These are phyloP conservation scores for Ceratobasidium sp. DNA, from an alignment of 1,284 basidiomycete species.

Conservation along the genomic window DNA sequence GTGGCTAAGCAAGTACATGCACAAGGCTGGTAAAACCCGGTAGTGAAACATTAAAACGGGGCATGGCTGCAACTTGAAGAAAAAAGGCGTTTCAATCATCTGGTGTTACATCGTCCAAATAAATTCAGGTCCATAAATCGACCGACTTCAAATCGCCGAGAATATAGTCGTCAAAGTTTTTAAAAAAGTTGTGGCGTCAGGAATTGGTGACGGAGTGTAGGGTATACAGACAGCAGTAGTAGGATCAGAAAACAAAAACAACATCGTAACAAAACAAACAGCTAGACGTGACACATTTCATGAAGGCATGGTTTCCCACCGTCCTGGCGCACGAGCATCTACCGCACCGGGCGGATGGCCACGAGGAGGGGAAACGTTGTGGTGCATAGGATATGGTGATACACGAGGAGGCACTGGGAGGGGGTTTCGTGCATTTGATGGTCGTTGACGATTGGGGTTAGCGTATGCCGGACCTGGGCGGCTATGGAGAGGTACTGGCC, in stretches of 20 bases:
- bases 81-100: slow-evolving; percentile 32
- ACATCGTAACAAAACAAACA: slow-evolving; percentile 44
- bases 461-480: slow-evolving; percentile 13
- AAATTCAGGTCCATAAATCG: slow-evolving; percentile 46
- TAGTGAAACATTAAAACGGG: slow-evolving; percentile 27
- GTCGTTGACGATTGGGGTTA: slow-evolving; percentile 35
- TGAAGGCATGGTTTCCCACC: slow-evolving; percentile 44
- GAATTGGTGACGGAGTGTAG: slow-evolving; percentile 26
- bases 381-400: slow-evolving; percentile 43
- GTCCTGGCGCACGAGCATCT: slow-evolving; percentile 30
- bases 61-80: not conserved
- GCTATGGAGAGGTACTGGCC: slow-evolving; percentile 34
- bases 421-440: slow-evolving; percentile 32
- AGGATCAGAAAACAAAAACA: not conserved
- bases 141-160: slow-evolving; percentile 22
- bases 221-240: slow-evolving; percentile 31
- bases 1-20: slow-evolving; percentile 19
- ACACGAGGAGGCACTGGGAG: slow-evolving; percentile 45
- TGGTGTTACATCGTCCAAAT: slow-evolving; percentile 45
- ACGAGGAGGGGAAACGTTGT: slow-evolving; percentile 46
- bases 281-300: slow-evolving; percentile 23
- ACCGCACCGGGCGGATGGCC: slow-evolving; percentile 45
- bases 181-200: slow-evolving; percentile 17
- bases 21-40: slow-evolving; percentile 14
- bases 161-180: slow-evolving; percentile 4